A percentile compares a stretch with the other conserved stretches of the same genome.
phyloP scores from a whole-genome alignment of 1,284 basidiomycete genomes.

The Marasmius sp. region DNA sequence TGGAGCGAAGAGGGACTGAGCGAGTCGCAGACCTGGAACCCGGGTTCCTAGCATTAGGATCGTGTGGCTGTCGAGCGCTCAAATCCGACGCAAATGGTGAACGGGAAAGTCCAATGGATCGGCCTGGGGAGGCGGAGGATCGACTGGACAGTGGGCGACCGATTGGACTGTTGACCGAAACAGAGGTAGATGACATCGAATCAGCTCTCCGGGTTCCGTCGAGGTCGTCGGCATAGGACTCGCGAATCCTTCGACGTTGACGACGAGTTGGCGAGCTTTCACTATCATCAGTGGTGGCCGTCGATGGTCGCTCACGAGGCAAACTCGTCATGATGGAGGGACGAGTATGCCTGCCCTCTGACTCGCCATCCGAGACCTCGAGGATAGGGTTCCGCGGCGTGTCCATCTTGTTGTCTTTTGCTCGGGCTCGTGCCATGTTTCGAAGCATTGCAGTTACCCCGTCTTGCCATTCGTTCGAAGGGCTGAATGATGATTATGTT shows the following conservation, averaged over 20 bases:
- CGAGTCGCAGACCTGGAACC: neutral
- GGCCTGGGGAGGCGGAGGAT: neutral
- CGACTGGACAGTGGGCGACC: neutral
- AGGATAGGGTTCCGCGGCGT: neutral
- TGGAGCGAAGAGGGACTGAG: neutral
- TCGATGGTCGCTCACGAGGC: neutral
- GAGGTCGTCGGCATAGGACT: constrained; percentile 13
- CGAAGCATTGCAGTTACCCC: constrained; percentile 50
- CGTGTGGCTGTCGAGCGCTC: neutral
- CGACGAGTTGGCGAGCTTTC: constrained; percentile 21
- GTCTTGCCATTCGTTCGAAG: constrained; percentile 82
- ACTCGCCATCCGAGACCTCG: neutral
- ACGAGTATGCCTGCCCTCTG: neutral
- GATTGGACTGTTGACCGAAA: neutral
- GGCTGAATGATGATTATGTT: constrained; percentile 39
- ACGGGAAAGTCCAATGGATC: neutral
- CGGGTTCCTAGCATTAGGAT: neutral
- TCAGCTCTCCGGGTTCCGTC: constrained; percentile 14
- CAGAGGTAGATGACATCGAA: neutral
- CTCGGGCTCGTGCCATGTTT: constrained; percentile 9
- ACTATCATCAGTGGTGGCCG: neutral
- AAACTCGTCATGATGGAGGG: neutral
- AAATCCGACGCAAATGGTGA: neutral
- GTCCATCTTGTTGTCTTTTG: constrained; percentile 2
- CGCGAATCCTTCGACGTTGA: constrained; percentile 26